Evolutionary conservation across 805 yeast species (phyloP).

Genomic region (Candida nanaspora): DNA sequence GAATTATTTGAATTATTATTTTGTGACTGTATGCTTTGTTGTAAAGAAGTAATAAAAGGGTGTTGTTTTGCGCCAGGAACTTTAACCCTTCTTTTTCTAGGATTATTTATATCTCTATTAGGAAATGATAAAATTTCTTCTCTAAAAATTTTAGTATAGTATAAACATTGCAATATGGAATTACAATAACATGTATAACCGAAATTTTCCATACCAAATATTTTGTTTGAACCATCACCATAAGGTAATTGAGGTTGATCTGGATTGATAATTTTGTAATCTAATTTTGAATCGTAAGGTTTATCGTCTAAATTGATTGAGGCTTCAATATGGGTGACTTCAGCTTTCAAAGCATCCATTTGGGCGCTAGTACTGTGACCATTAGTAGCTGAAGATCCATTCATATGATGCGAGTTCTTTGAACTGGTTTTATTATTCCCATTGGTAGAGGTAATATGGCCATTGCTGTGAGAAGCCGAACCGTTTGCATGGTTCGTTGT

Average conservation of each 20-base stretch:
- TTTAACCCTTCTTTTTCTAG: constrained; percentile 31
- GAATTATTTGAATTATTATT: constrained; percentile 12
- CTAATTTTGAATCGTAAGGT: constrained; percentile 17
- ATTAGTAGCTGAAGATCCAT: background rate
- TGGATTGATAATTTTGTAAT: constrained; percentile 13
- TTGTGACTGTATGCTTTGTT: constrained; percentile 9
- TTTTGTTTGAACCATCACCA: constrained; percentile 64
- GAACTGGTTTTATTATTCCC: background rate
- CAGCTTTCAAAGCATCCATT: constrained; percentile 9
- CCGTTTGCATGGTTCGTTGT: no score
- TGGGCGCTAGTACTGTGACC: background rate
- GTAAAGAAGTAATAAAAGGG: constrained; percentile 22
- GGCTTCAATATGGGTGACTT: constrained; percentile 13
- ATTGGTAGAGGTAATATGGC: background rate
- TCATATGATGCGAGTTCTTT: no score
- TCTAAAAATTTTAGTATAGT: constrained; percentile 66
- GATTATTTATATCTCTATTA: constrained; percentile 19
- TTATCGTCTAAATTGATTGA: constrained; percentile 8
- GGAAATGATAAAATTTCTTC: constrained; percentile 45
- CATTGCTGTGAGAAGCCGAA: no score
- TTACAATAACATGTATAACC: constrained; percentile 95
- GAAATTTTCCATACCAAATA: constrained; percentile 77
- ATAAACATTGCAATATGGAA: constrained; percentile 84
- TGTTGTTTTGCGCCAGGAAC: constrained; percentile 36
- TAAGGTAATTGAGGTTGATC: constrained; percentile 31